A percentile compares a stretch with the other conserved stretches of the same genome.
Evolutionary conservation across 306 rosid genomes (phyloP).

Genomic region (Dicorynia guianensis): DNA sequence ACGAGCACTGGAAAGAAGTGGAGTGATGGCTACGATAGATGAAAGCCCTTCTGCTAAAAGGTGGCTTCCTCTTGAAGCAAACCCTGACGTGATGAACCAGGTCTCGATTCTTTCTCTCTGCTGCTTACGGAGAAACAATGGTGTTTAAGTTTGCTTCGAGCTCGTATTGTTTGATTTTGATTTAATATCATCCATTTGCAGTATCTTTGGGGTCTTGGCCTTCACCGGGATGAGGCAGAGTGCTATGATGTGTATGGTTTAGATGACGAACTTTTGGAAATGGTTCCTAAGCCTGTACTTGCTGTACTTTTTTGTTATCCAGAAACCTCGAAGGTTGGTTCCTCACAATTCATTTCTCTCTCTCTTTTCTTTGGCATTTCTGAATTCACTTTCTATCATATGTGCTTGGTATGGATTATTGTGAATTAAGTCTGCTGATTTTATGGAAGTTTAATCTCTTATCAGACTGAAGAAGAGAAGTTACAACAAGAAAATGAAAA

Average conservation of each 20-base stretch:
- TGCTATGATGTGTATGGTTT: conserved; percentile 91
- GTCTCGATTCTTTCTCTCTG: conserved; percentile 35
- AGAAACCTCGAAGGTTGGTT: conserved; percentile 67
- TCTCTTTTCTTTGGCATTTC: background rate
- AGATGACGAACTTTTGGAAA: conserved; percentile 84
- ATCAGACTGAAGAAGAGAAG: conserved; percentile 91
- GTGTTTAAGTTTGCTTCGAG: too few species aligned
- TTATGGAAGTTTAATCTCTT: conserved; percentile 29
- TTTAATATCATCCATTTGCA: conserved; percentile 45
- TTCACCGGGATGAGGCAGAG: conserved; percentile 70
- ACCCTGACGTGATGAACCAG: conserved; percentile 98
- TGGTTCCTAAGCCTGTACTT: conserved; percentile 96
- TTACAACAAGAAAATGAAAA: conserved; percentile 62
- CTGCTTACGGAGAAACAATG: too few species aligned
- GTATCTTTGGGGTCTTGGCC: conserved; percentile 94
- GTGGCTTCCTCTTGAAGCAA: conserved; percentile 99
- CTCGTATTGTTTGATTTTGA: too few species aligned
- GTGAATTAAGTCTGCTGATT: conserved; percentile 24
- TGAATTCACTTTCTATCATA: background rate
- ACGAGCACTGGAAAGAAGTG: background rate
- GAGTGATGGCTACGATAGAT: conserved; percentile 62
- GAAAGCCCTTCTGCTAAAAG: conserved; percentile 65
- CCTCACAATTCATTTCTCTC: background rate
- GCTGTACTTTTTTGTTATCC: conserved; percentile 97
- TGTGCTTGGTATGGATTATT: background rate